Base-by-base conservation (phyloP, 2,329 filamentous ascomycete genomes). In the Neocucurbitaria cava region DNA sequence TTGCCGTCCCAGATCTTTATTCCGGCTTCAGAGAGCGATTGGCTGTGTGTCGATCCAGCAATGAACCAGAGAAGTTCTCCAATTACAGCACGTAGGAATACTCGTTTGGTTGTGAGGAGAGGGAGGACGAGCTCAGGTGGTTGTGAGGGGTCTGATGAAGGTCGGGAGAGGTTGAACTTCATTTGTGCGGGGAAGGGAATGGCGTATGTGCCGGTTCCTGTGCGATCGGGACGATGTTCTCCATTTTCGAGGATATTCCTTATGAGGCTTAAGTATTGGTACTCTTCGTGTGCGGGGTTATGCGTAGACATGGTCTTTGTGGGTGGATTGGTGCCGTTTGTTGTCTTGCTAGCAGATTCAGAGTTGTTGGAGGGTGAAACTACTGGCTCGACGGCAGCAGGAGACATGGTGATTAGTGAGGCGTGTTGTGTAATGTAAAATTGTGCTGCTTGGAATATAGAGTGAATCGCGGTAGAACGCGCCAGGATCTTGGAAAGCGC, bases 1-100 rank as follows among this genome's bases (percentile, higher is more conserved):
- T 99, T 99, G 68, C 93, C 94, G 74, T 99, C 95, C 95, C 95
- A 99, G 74, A 99, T 99, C 78, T 96, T 96, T 69, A 99, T 88
- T 26, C 92, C 92, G 1, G 88, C 87, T 11, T 88, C 87, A 55
- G 86, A 88, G 3, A 99, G 87, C 0, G 92, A 81, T 3, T 86
- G 78, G 1, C 91, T 93, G 0, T 91, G 92, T 2, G 95, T 99
- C 69, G 82, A 86, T 69, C 92, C 95, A 40, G 87, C 85, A 64
- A 99, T 84, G 78, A 99, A 99, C 95, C 95, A 99, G 57, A 99
- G 88, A 1, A 99, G 88, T 77, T 99, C 95, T 62, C 88, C 90
- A 59, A 98, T 83, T 45, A 99, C 90, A 67, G 93, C 94, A 56
- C 91, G 89, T 28, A 91, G 85, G 78, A 97, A 98, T 67, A 99